These are phyloP conservation scores for Scopulariopsis brevicaulis DNA, from an alignment of 2,329 filamentous ascomycete species.

Conservation along the genomic window DNA sequence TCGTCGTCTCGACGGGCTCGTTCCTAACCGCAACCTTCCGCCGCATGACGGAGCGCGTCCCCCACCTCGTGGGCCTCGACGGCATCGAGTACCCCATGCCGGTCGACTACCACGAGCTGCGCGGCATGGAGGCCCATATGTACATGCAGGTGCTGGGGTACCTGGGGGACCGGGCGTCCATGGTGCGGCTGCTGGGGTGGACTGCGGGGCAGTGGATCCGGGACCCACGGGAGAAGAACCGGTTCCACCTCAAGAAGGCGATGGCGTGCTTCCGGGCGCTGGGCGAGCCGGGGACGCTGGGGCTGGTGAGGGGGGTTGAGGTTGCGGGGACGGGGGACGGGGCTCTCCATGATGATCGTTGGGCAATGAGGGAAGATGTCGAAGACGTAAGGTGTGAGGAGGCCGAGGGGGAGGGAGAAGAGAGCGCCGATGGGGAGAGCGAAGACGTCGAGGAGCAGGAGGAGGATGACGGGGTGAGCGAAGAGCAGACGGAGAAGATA, in stretches of 20 bases:
- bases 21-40: neutral
- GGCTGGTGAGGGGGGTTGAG: slow-evolving; percentile 5
- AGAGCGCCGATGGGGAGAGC: neutral
- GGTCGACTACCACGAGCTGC: neutral
- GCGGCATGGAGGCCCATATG: slow-evolving; percentile 1
- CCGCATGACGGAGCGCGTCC: neutral
- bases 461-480: neutral
- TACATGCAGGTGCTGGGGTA: slow-evolving; percentile 4
- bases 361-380: neutral
- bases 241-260: slow-evolving; percentile 10
- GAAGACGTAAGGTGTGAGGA: neutral
- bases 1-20: neutral
- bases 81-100: neutral
- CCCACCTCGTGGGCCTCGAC: neutral
- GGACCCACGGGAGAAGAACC: slow-evolving; percentile 20
- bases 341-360: no score
- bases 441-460: neutral
- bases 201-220: slow-evolving; percentile 35
- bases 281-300: slow-evolving; percentile 26
- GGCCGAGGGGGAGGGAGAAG: neutral
- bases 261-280: slow-evolving; percentile 37
- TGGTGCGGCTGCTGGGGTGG: slow-evolving; percentile 48
- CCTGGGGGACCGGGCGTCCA: slow-evolving; percentile 40
- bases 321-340: no score
- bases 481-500: slow-evolving; percentile 9